Base-by-base conservation (phyloP, 495 filamentous ascomycete genomes). In the Arthonia radiata region DNA sequence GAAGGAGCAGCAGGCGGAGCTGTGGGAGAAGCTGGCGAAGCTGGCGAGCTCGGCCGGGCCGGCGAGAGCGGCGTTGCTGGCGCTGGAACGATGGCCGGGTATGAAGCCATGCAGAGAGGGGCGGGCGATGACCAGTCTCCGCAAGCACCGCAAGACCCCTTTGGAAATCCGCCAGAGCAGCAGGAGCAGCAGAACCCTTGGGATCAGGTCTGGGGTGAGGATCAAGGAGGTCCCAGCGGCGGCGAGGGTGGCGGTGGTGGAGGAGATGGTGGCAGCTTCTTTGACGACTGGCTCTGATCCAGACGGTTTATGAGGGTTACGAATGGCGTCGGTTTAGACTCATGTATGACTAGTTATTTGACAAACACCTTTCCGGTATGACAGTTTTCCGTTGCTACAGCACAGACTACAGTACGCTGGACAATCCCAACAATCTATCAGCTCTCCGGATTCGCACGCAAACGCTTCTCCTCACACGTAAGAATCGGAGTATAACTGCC, bases 91-190 rank as follows among this genome's bases (percentile, higher is more conserved):
- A 55, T 68, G 47, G 64, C 62, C 12, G 67, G 63, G 8, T 68
- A 68, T 40, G 67, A 70, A 37, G 65, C 64, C 1, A 63, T 70
- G 60, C 63, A 64, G 26, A 37, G 61, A 32, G 55, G 59, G 3
- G 43, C 16, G 32, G 25, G 11, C 17, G 11, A 23, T 18, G 25
- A 21, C 14, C 29, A 13, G 19, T 13, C 0, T 29, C 14, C 13
- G 27, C 30, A 23, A 29, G n/a, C n/a, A n/a, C n/a, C n/a, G n/a
- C n/a, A n/a, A n/a, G n/a, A n/a, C n/a, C n/a, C n/a, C n/a, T n/a
- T n/a, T n/a, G 22, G 24, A n/a, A 15, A 27, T 12, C 19, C 15
- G 15, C 35, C 23, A 15, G 23, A 11, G 12, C 21, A 21, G 4
- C 5, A 5, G 19, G 9, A 31, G 13, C 28, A 28, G 13, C 24